These are phyloP conservation scores for Kodamaea alishanica DNA, from an alignment of 1,139 yeast species.

Conservation along the genomic window DNA sequence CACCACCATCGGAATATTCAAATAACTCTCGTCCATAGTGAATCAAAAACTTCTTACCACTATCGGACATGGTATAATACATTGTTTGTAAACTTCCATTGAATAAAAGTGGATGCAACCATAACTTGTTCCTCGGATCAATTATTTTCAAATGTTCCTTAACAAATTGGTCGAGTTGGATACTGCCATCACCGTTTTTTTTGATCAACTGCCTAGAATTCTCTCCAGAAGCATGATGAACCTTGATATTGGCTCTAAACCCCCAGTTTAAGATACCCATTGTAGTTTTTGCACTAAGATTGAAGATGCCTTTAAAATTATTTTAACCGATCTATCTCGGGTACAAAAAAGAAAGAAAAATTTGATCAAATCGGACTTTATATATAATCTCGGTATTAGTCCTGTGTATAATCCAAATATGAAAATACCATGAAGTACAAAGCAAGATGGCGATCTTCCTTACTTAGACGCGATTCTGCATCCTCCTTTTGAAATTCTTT, in stretches of 20 bases:
- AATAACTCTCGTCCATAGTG: constrained; percentile 77
- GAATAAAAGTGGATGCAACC: constrained; percentile 60
- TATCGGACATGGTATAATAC: constrained; percentile 56
- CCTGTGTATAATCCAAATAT: too few relatives aligned
- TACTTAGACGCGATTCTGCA: neutral
- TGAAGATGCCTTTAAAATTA: neutral
- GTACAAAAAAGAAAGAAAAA: neutral
- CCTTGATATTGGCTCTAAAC: constrained; percentile 32
- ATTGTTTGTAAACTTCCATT: constrained; percentile 78
- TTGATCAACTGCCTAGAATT: constrained; percentile 18
- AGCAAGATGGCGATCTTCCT: neutral
- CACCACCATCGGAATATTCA: constrained; percentile 58
- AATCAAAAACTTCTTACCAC: constrained; percentile 50
- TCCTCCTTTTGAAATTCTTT: too few relatives aligned
- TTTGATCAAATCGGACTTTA: neutral
- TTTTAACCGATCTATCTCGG: neutral
- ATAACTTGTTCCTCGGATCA: constrained; percentile 37
- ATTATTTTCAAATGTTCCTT: constrained; percentile 22
- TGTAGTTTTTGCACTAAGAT: neutral
- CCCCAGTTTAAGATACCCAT: constrained; percentile 34
- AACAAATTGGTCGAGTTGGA: constrained; percentile 24
- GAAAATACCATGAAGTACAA: neutral
- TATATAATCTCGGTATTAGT: neutral
- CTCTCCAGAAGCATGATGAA: constrained; percentile 23
- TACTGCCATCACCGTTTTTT: constrained; percentile 11